These are phyloP conservation scores for Psilocybe azurescens DNA, from an alignment of 768 basidiomycete species.

Conservation along the genomic window DNA sequence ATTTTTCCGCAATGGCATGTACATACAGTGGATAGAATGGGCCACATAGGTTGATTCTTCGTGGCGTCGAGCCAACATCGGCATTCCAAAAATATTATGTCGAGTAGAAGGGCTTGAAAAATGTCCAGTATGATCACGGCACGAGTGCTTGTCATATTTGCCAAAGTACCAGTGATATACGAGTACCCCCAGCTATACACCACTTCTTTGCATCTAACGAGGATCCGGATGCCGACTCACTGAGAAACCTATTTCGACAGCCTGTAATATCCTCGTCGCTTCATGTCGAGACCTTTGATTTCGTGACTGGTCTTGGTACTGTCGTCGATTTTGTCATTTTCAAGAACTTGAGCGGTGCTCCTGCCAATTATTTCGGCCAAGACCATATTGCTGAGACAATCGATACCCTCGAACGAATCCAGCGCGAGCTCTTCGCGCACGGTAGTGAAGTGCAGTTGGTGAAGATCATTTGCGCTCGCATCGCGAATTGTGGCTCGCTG, in stretches of 20 bases:
- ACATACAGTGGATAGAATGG: no score
- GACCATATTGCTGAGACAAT: slow-evolving; percentile 36
- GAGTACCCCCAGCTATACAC: no score
- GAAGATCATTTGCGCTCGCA: slow-evolving; percentile 18
- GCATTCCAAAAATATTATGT: no score
- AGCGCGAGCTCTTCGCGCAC: slow-evolving; percentile 35
- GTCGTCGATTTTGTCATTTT: slow-evolving; percentile 80
- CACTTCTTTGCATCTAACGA: slow-evolving; percentile 7
- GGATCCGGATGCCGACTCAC: slow-evolving; percentile 50
- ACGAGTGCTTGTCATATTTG: no score
- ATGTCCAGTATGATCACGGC: no score
- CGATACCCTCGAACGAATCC: slow-evolving; percentile 38
- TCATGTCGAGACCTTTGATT: slow-evolving; percentile 99
- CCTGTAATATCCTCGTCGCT: slow-evolving; percentile 92
- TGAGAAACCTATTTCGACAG: slow-evolving; percentile 93
- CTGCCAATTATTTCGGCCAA: slow-evolving; percentile 36
- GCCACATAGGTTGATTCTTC: no score
- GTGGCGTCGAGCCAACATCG: no score
- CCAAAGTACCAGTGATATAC: no score
- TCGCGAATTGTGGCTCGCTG: slow-evolving; percentile 25
- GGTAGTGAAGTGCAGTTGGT: slow-evolving; percentile 24
- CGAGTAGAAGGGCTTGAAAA: no score
- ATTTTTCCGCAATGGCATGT: no score
- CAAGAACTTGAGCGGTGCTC: slow-evolving; percentile 39
- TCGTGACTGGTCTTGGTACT: slow-evolving; percentile 77